phyloP scores from a whole-genome alignment of 345 rosid genomes.

The Lumnitzera littorea region DNA sequence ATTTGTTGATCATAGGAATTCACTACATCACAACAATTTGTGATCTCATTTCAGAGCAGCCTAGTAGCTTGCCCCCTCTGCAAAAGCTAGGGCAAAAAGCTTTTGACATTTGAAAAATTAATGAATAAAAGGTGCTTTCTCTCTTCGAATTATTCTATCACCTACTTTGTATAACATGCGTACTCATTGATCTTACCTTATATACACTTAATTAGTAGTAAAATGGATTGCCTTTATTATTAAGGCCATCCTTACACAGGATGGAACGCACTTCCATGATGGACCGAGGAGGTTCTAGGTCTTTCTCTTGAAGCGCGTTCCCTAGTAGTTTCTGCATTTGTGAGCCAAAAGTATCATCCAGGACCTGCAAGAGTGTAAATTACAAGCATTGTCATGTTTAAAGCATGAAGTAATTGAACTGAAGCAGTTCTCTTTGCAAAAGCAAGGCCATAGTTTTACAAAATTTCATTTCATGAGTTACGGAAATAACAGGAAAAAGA shows the following conservation, averaged over 20 bases:
- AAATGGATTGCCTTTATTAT: slow-evolving; percentile 58
- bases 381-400: not conserved
- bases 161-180: not conserved
- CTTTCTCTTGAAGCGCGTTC: slow-evolving; percentile 72
- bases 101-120: not conserved
- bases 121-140: not conserved
- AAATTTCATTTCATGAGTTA: not conserved
- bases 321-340: slow-evolving; percentile 95
- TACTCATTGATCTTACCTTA: not conserved
- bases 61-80: slow-evolving; percentile 20
- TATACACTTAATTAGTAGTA: slow-evolving; percentile 34
- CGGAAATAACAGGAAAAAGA: not conserved
- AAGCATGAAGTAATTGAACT: too few relatives aligned
- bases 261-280: slow-evolving; percentile 86
- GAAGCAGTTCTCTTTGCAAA: not conserved
- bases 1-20: too few relatives aligned
- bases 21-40: not conserved
- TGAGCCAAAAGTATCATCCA: slow-evolving; percentile 91
- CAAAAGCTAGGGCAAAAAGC: not conserved
- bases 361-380: slow-evolving; percentile 41
- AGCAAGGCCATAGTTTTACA: not conserved
- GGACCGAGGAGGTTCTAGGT: slow-evolving; percentile 88
- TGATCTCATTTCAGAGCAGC: slow-evolving; percentile 17
- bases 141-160: not conserved
- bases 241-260: slow-evolving; percentile 80